Evolutionary conservation across 2,329 filamentous ascomycete species (phyloP), one percentile per base, ranked within the genome.

Genomic region (Fusarium ramigenum): DNA sequence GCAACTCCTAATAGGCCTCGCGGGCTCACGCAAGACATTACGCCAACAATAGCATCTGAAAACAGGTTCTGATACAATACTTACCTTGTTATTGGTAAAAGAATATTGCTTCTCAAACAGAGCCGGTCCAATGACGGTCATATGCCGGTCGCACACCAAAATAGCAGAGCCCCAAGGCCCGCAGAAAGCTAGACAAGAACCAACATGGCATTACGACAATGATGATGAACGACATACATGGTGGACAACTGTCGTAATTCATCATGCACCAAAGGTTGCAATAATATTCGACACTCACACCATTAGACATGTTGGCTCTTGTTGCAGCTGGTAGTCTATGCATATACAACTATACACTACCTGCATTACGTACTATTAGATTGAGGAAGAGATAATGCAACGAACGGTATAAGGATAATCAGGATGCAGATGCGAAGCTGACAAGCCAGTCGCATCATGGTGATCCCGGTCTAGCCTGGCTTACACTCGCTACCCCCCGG

Each of bases 91-190:
- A 43, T 40, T 36, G 37, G 28, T 42, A 64, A 61, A 47, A 56
- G 49, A 60, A 66, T 63, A 44, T 54, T 60, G 34, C 34, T 54
- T 60, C 37, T 61, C 42, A 42, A 30, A 21, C 49, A 18, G 56
- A 70, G 60, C 61, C 63, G 74, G 59, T 37, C 72, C 72, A 75
- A 77, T 70, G 60, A 54, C 37, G 56, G 47, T 36, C 63, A 60
- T 34, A 71, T 43, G 52, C 63, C 49, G 36, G 56, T 40, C 39
- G 54, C 60, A 60, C 39, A 53, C 61, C 53, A 46, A 59, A 63
- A 42, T 42, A 58, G 59, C 61, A 72, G 52, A 75, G 69, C 65
- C 57, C 63, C 71, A 62, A 72, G 69, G 67, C 64, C 62, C 70
- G 62, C 66, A 73, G 47, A 74, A 71, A 67, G 21, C 34, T 39